These are phyloP conservation scores for Plenodomus tracheiphilus DNA, from an alignment of 2,329 filamentous ascomycete species.

Conservation along the genomic window DNA sequence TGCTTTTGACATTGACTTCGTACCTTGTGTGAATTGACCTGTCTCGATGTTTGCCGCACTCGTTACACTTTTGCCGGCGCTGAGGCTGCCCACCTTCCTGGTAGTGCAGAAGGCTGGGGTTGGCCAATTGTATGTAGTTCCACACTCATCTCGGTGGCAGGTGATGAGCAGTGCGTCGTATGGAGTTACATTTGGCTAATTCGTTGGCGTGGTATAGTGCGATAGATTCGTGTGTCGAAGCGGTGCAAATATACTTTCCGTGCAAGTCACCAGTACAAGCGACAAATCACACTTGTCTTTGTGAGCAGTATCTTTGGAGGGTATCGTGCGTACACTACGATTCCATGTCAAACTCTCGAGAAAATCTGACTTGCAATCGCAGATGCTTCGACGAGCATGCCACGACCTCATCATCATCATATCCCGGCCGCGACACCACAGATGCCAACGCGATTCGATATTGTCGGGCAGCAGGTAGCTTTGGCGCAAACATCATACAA, in stretches of 20 bases:
- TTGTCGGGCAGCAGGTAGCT: constrained; percentile 13
- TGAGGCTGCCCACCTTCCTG: constrained; percentile 2
- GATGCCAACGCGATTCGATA: neutral
- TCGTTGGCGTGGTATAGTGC: neutral
- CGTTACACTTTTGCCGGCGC: constrained; percentile 4
- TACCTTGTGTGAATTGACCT: neutral
- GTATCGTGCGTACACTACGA: constrained; percentile 5
- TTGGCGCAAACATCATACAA: constrained; percentile 1
- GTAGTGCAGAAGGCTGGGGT: neutral
- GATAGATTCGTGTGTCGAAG: constrained; percentile 6
- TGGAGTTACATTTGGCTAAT: constrained; percentile 1
- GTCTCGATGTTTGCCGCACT: constrained; percentile 6
- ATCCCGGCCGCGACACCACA: constrained; percentile 1
- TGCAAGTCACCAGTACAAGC: neutral
- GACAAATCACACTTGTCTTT: constrained; percentile 10
- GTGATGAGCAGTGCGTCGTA: neutral
- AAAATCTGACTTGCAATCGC: neutral
- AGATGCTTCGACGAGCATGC: constrained; percentile 17
- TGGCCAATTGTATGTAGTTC: neutral
- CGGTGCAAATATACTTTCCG: constrained; percentile 10
- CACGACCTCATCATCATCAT: constrained; percentile 1
- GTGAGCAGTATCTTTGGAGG: constrained; percentile 18
- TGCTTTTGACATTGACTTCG: neutral
- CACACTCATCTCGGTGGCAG: neutral
- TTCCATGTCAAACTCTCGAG: neutral